Conservation (phyloP, 495 filamentous ascomycete species). For the Aspergillus funiculosus region DNA sequence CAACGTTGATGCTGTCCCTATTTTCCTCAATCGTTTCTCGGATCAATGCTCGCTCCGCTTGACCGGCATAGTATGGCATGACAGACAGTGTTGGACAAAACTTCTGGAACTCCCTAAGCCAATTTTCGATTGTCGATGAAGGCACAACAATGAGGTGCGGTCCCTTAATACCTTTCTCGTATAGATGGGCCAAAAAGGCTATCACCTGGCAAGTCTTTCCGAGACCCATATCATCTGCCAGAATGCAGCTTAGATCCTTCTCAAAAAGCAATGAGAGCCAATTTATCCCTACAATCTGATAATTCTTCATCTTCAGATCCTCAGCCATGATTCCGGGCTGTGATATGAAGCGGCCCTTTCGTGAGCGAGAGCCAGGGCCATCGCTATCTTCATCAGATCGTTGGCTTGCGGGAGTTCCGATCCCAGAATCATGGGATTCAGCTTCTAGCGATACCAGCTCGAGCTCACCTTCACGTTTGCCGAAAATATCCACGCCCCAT, state of each 20-base stretch:
- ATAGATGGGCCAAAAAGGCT: conserved; percentile 78
- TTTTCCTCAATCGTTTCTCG: conserved; percentile 59
- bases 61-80: conserved; percentile 72
- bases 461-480: conserved; percentile 59
- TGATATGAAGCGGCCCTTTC: conserved; percentile 49
- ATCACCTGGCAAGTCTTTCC: conserved; percentile 98
- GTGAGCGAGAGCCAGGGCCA: conserved; percentile 30
- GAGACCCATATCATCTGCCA: conserved; percentile 97
- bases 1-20: conserved; percentile 64
- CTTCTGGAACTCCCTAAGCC: conserved; percentile 80
- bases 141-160: conserved; percentile 89
- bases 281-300: conserved; percentile 90
- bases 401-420: conserved; percentile 62
- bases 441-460: conserved; percentile 57
- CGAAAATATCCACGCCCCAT: conserved; percentile 75
- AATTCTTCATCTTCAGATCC: conserved; percentile 73
- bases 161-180: conserved; percentile 59
- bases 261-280: conserved; percentile 81
- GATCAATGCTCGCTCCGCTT: conserved; percentile 57
- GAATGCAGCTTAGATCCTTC: conserved; percentile 72
- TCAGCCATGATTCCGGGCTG: conserved; percentile 71
- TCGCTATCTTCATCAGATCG: conserved; percentile 48
- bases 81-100: conserved; percentile 76
- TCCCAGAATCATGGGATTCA: conserved; percentile 59
- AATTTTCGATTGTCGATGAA: conserved; percentile 89